phyloP scores from a whole-genome alignment of 331 rosid genomes.

The Arachis monticola region DNA sequence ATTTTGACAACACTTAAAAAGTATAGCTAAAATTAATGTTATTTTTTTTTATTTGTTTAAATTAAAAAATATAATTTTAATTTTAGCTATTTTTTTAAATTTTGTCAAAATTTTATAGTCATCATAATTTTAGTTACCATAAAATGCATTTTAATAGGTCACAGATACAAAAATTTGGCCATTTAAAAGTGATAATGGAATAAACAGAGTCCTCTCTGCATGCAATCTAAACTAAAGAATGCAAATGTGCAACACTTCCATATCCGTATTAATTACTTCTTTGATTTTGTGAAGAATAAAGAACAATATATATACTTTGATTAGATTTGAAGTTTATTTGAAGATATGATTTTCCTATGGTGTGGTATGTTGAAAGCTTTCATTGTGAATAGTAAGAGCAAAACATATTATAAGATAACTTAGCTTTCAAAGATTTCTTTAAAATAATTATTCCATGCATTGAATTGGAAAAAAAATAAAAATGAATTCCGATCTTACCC shows the following conservation, averaged over 20 bases:
- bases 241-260: neutral
- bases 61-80: no score
- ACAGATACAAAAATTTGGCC: neutral
- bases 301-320: constrained; percentile 39
- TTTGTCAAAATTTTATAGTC: no score
- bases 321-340: constrained; percentile 41
- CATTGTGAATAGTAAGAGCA: constrained; percentile 35
- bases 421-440: neutral
- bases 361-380: constrained; percentile 35
- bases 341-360: neutral
- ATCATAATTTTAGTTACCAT: no score
- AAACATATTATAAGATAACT: neutral
- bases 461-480: neutral
- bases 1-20: no score
- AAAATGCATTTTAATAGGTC: no score
- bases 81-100: no score
- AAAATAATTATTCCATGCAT: neutral
- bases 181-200: neutral
- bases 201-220: neutral
- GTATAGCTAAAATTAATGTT: no score
- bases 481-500: constrained; percentile 45
- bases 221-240: neutral
- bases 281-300: neutral
- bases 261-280: neutral
- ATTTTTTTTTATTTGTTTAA: no score